These are phyloP conservation scores for Globisporangium paddicum DNA, from an alignment of 352 stramenopile genomes.

Conservation along the genomic window DNA sequence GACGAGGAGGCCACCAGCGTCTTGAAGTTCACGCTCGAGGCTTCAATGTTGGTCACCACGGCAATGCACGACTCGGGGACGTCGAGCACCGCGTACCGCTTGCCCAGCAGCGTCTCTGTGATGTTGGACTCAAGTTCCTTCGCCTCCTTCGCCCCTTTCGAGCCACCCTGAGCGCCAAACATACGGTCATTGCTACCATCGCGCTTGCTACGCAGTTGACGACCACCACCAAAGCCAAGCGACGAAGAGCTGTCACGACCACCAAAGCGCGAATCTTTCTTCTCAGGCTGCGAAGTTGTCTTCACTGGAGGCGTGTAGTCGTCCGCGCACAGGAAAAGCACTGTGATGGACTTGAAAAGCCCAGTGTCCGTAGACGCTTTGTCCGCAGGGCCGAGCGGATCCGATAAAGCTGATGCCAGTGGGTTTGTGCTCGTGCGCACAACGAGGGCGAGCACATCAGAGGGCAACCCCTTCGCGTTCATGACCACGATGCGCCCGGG, in stretches of 20 bases:
- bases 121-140: constrained; percentile 54
- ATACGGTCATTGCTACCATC: constrained; percentile 46
- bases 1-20: constrained; percentile 55
- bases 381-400: constrained; percentile 16
- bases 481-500: constrained; percentile 54
- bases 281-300: constrained; percentile 13
- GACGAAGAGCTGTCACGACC: not conserved
- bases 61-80: constrained; percentile 79
- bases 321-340: constrained; percentile 63
- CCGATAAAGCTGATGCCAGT: constrained; percentile 15
- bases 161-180: constrained; percentile 24
- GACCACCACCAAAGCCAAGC: constrained; percentile 25
- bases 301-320: constrained; percentile 52
- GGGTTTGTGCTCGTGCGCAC: constrained; percentile 38
- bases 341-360: constrained; percentile 74
- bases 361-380: constrained; percentile 13
- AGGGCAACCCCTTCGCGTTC: constrained; percentile 61
- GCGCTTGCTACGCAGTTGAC: constrained; percentile 49
- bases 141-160: constrained; percentile 16
- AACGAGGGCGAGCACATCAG: constrained; percentile 55
- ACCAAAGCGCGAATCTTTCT: not conserved
- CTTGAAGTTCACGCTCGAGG: constrained; percentile 50
- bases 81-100: constrained; percentile 64
- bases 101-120: constrained; percentile 55
- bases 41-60: constrained; percentile 43